Evolutionary conservation across 2,329 filamentous ascomycete species (phyloP).

Genomic region (Nemania sp.): DNA sequence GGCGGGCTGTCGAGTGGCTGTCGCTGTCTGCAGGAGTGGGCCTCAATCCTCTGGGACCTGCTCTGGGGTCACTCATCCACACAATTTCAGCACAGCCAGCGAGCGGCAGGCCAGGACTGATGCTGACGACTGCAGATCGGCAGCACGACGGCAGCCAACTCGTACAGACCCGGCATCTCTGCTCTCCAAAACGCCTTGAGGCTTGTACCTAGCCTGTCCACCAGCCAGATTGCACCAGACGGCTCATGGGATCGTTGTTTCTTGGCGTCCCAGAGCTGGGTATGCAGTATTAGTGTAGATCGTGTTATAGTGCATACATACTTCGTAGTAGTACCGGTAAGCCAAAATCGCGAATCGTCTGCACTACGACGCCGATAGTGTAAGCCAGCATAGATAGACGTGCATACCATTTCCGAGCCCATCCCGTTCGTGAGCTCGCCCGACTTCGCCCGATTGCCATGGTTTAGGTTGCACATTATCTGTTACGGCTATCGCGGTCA

Average conservation of each 20-base stretch:
- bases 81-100: too few species aligned
- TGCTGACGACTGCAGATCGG: conserved; percentile 19
- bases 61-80: conserved; percentile 25
- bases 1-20: conserved; percentile 38
- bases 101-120: too few species aligned
- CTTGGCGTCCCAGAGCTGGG: conserved; percentile 19
- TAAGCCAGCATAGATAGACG: conserved; percentile 9
- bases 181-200: conserved; percentile 16
- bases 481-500: neutral
- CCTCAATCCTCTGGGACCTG: too few species aligned
- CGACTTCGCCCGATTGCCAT: conserved; percentile 22
- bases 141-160: conserved; percentile 5
- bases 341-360: conserved; percentile 16
- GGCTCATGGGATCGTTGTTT: conserved; percentile 1
- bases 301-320: too few species aligned
- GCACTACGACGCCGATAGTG: conserved; percentile 18
- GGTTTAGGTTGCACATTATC: neutral
- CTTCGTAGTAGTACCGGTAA: too few species aligned
- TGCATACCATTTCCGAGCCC: conserved; percentile 1
- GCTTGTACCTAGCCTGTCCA: conserved; percentile 11
- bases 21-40: conserved; percentile 26
- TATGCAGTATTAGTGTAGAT: too few species aligned
- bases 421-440: conserved; percentile 10
- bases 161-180: neutral
- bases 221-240: conserved; percentile 11